A percentile compares a stretch with the other conserved stretches of the same genome.
Evolutionary conservation across 768 basidiomycete species (phyloP).

Genomic region (Mycena metata): DNA sequence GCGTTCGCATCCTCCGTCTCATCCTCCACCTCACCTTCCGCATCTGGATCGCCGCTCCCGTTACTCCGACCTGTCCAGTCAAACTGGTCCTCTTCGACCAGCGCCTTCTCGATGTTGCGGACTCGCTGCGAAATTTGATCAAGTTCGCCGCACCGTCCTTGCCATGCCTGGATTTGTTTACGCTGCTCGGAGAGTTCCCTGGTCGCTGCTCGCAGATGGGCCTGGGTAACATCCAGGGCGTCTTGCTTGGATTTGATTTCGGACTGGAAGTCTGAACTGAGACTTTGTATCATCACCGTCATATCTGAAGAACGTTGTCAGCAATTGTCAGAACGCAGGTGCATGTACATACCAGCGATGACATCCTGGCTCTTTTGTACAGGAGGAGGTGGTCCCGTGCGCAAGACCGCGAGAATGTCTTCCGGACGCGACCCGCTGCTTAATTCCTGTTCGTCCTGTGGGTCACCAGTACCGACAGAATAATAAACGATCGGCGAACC

Average conservation of each 20-base stretch:
- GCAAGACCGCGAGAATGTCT: conserved; percentile 81
- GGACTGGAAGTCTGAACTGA: conserved; percentile 82
- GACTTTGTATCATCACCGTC: conserved; percentile 83
- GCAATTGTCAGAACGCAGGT: conserved; percentile 1
- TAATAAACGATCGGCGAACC: conserved; percentile 59
- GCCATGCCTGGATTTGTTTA: conserved; percentile 84
- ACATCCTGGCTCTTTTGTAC: conserved; percentile 93
- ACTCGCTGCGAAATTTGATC: conserved; percentile 87
- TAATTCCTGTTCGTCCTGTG: conserved; percentile 65
- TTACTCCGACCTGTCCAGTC: conserved; percentile 88
- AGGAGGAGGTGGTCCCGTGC: conserved; percentile 80
- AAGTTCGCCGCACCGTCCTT: conserved; percentile 78
- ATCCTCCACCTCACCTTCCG: conserved; percentile 70
- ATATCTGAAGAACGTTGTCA: conserved; percentile 68
- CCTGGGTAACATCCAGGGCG: conserved; percentile 87
- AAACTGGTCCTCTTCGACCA: conserved; percentile 82
- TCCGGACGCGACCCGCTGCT: conserved; percentile 80
- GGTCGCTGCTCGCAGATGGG: conserved; percentile 89
- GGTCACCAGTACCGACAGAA: not conserved
- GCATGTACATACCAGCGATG: conserved; percentile 68
- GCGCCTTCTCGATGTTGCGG: conserved; percentile 86
- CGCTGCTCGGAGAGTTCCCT: conserved; percentile 93
- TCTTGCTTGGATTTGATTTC: conserved; percentile 93
- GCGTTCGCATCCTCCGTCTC: conserved; percentile 38
- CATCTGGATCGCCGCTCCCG: conserved; percentile 44